Evolutionary conservation across 1,139 yeast species (phyloP), one percentile per base, ranked within the genome.

Genomic region (Geotrichum restrictum): DNA sequence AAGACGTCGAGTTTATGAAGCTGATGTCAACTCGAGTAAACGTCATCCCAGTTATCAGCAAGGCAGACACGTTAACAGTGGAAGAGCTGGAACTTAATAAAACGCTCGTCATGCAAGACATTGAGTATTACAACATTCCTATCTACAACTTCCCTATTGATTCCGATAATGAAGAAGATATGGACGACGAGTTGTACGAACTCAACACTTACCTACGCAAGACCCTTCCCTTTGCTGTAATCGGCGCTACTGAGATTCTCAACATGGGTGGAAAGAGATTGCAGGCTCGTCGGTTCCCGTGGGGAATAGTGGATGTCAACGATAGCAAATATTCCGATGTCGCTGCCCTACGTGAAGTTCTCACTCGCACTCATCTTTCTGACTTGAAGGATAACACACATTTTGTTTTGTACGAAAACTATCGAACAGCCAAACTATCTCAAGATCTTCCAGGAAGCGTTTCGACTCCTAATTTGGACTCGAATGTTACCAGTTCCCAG

Each of bases 381-480:
- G 98, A 93, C 66, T 80, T 93, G 72, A 91, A 91, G 72, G 98
- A 93, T 66, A 83, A 84, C 67, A 93, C 98, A 19, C 96, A 88
- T 67, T 96, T 89, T 69, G 84, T 87, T 64, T 75, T 93, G 60
- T 93, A 93, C 69, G 98, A 93, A 70, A 85, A 86, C 59, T 93
- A 91, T 72, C 85, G 98, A 75, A 88, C 98, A 3, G 94, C 86
- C 63, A 83, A 95, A 50, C 79, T 93, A 61, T 85, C 88, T 3
- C 39, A 39, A 5, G 51, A 49, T 19, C 49, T 51, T 6, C 51
- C 54, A 1, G 51, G 31, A 57, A 62, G 48, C 59, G 65, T 41
- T 21, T 56, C 54, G 11, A 32, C 49, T 1, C 49, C 53, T 32
- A 32, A 16, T 24, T 16, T 37, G 39, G 37, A 37, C 27, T 11